These are phyloP conservation scores for Quercus engelmannii DNA, from an alignment of 306 rosid genomes.

Conservation along the genomic window DNA sequence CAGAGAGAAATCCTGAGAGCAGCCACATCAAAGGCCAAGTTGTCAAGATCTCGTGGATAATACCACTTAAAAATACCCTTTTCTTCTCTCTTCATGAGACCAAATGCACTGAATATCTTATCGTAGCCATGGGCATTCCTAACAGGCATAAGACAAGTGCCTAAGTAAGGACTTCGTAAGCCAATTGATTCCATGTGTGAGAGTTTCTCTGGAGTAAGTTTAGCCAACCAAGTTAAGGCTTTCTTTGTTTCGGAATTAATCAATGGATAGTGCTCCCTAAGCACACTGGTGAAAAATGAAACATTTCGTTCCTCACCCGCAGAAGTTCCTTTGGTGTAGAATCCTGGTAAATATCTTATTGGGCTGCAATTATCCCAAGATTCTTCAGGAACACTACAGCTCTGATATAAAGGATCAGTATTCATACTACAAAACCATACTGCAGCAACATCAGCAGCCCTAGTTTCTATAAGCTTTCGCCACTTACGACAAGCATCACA, in stretches of 20 bases:
- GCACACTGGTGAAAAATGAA: slow-evolving; percentile 73
- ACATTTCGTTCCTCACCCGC: slow-evolving; percentile 71
- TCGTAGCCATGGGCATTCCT: slow-evolving; percentile 47
- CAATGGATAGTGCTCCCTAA: slow-evolving; percentile 68
- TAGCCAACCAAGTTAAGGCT: slow-evolving; percentile 77
- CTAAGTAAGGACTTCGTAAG: slow-evolving; percentile 61
- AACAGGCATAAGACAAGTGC: slow-evolving; percentile 28
- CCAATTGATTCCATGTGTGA: slow-evolving; percentile 81
- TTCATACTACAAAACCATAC: slow-evolving; percentile 99
- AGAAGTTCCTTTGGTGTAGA: slow-evolving; percentile 62
- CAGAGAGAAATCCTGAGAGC: slow-evolving; percentile 78
- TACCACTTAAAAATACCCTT: slow-evolving; percentile 67
- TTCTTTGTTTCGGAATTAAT: slow-evolving; percentile 63
- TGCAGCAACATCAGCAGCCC: slow-evolving; percentile 46
- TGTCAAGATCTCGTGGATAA: slow-evolving; percentile 71
- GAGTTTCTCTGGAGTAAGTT: slow-evolving; percentile 54
- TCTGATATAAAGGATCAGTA: slow-evolving; percentile 59
- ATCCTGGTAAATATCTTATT: slow-evolving; percentile 72
- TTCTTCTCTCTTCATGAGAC: slow-evolving; percentile 63
- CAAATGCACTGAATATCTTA: slow-evolving; percentile 79
- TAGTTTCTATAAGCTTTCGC: slow-evolving; percentile 73
- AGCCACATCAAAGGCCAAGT: slow-evolving; percentile 77
- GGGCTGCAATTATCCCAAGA: slow-evolving; percentile 41
- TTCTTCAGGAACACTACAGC: slow-evolving; percentile 75
- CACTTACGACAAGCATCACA: slow-evolving; percentile 92